Evolutionary conservation across 2,329 filamentous ascomycete species (phyloP), one percentile per base, ranked within the genome.

Genomic region (Paecilomyces variotii): DNA sequence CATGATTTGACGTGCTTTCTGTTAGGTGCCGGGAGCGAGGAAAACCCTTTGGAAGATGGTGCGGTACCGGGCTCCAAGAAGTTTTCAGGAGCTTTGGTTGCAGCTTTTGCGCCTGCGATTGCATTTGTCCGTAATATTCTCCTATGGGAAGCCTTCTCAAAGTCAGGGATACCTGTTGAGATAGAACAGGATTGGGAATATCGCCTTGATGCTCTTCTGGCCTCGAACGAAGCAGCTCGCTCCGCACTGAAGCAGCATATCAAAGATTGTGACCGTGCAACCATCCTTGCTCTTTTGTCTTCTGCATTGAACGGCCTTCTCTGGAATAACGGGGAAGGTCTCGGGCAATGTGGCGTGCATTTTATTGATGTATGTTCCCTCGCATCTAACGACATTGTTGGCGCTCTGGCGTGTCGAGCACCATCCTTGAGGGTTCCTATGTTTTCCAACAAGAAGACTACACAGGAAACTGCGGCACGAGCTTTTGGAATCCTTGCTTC

Each of bases 111-210:
- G 0, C 77, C 86, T n/a, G 85, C 89, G 0, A 78, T 94, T 27
- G 80, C 80, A 4, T 95, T 91, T 65, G 85, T 85, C 61, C 80
- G 84, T 19, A 82, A 83, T 57, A 79, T 88, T 30, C 74, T 88
- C 3, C 74, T 87, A 35, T 78, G 82, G 63, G 77, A 84, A 67
- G 84, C 85, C 49, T 72, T 87, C 27, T 66, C 65, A 14, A 69
- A 74, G 11, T 76, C 77, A 11, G 68, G 72, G 0, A 73, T 80
- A 12, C 69, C 72, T 2, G 71, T 81, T 26, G 80, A 82, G 9
- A 72, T 91, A 26, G 88, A 93, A 64, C 85, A 88, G 53, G 89
- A 93, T 62, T 97, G 94, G 94, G 88, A 91, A 69, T 81, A 87
- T 53, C 87, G 88, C 64, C 79, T 97, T 2, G 88, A 92, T 64